phyloP scores from a whole-genome alignment of 1,139 yeast species.

The Candida sp. region DNA sequence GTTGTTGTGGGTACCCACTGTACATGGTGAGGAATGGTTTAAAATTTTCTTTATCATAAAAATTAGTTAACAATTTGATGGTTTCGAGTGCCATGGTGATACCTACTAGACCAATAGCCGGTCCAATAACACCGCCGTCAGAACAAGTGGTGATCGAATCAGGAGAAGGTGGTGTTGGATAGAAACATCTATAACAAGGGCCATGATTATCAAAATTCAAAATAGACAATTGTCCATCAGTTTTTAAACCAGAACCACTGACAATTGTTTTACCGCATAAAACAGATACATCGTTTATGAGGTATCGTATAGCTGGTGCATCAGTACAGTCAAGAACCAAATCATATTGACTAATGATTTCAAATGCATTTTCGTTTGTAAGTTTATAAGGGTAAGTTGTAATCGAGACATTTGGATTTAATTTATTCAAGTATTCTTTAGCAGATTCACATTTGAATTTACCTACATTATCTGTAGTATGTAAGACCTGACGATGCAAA shows the following conservation, averaged over 20 bases:
- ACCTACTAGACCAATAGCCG: constrained; percentile 92
- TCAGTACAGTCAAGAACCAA: constrained; percentile 91
- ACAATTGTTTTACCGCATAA: constrained; percentile 67
- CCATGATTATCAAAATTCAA: constrained; percentile 67
- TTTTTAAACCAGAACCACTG: constrained; percentile 87
- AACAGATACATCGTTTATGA: constrained; percentile 85
- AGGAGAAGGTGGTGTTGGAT: constrained; percentile 89
- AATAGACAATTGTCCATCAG: constrained; percentile 87
- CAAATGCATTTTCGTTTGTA: constrained; percentile 57
- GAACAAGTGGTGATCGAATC: constrained; percentile 80
- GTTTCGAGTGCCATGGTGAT: constrained; percentile 86
- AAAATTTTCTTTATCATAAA: constrained; percentile 50
- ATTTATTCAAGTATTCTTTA: constrained; percentile 37
- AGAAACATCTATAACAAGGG: constrained; percentile 94
- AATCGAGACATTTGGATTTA: constrained; percentile 70
- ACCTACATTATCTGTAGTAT: constrained; percentile 65
- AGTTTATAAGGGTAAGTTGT: constrained; percentile 52
- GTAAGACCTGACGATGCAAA: constrained; percentile 86
- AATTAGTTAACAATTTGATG: constrained; percentile 64
- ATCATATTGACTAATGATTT: constrained; percentile 62
- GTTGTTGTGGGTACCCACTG: constrained; percentile 72
- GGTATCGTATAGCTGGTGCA: constrained; percentile 82
- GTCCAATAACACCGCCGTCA: constrained; percentile 95
- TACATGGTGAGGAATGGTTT: constrained; percentile 69
- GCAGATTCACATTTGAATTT: constrained; percentile 79